Evolutionary conservation across 2,329 filamentous ascomycete species (phyloP), one percentile per base, ranked within the genome.

Genomic region (Ceratocystis alfenasii): DNA sequence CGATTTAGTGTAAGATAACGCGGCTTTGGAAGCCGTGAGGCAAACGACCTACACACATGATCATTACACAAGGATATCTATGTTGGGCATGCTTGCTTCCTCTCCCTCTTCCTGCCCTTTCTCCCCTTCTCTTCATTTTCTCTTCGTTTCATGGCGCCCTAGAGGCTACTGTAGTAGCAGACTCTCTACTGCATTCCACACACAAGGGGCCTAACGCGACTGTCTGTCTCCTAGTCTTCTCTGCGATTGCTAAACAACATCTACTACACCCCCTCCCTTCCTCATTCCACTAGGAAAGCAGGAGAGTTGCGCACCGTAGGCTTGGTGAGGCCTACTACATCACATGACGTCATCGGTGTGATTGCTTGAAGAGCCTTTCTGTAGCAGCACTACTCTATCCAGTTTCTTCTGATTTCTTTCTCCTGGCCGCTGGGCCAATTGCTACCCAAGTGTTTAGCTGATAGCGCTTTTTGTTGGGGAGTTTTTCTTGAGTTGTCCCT

Each of bases 391-490:
- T 41, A 41, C 12, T 1, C 8, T 53, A 25, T 53, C n/a, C n/a
- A 7, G 48, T 53, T 53, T 53, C 48, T 53, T 53, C 48, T 53
- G 48, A 53, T 53, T n/a, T 53, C 48, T 53, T n/a, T 10, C 22
- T 25, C 48, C 15, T 22, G 12, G 36, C 10, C 4, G 10, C 36
- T 41, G 10, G 10, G 10, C 36, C 36, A 12, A 41, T 41, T 15
- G 36, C 36, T 41, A 15, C 36, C 12, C 36, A 15, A 15, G 36
- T 41, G 36, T 41, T 15, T 41, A 41, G 12, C 36, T 41, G 36
- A 4, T 15, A 41, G 36, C 3, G 4, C 1, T 15, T 28, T 10
- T 20, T 50, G 48, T 22, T 50, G 48, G 7, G 20, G 48, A 10
- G 5, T 53, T 25, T 22, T 25, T 53, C 22, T 25, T 12, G 2